Evolutionary conservation across 495 filamentous ascomycete species (phyloP).

Genomic region (Aspergillus indologenus): DNA sequence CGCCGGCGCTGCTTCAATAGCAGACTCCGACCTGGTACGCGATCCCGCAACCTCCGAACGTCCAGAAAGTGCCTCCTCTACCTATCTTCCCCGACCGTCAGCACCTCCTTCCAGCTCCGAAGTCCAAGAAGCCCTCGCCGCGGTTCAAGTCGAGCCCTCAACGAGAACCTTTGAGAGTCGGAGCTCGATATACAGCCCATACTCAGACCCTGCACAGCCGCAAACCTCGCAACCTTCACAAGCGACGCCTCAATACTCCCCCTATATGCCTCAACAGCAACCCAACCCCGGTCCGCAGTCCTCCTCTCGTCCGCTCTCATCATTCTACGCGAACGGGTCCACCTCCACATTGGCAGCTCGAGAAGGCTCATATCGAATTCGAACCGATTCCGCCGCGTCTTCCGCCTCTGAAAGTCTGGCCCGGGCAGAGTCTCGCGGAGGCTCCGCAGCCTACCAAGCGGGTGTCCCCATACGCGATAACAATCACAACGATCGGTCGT

Average conservation of each 20-base stretch:
- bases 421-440: conserved; percentile 59
- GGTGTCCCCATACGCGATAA: conserved; percentile 64
- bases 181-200: conserved; percentile 23
- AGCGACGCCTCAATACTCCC: conserved; percentile 25
- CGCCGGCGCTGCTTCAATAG: conserved; percentile 23
- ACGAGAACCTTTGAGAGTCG: conserved; percentile 26
- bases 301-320: conserved; percentile 52
- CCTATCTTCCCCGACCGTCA: conserved; percentile 1
- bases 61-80: conserved; percentile 17
- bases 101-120: conserved; percentile 17
- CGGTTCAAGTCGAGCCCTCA: conserved; percentile 22
- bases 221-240: conserved; percentile 6
- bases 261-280: conserved; percentile 44
- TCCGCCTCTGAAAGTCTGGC: conserved; percentile 54
- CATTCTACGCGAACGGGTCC: conserved; percentile 50
- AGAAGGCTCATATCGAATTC: conserved; percentile 53
- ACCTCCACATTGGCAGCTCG: conserved; percentile 38
- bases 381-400: conserved; percentile 63
- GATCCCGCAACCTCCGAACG: conserved; percentile 22
- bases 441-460: conserved; percentile 59
- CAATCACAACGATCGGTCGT: conserved; percentile 67
- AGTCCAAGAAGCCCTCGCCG: conserved; percentile 18
- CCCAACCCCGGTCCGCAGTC: conserved; percentile 33
- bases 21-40: conserved; percentile 19
- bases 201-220: conserved; percentile 21